Base-by-base conservation (phyloP, 306 rosid species). In the Medicago lupulina region DNA sequence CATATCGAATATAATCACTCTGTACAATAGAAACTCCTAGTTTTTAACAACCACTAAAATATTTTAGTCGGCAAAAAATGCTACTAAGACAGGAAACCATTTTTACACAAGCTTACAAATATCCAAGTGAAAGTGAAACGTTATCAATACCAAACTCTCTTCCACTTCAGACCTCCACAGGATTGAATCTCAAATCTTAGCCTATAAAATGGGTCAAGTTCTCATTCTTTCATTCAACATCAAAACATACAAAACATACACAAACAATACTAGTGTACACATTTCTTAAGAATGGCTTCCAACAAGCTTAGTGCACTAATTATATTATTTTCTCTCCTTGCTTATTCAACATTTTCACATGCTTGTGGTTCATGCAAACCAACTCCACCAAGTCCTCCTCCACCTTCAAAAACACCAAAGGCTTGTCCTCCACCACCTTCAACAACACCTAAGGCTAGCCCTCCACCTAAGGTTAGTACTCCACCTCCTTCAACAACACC, bases 331-430 rank as follows among this genome's bases (percentile, higher is more conserved):
- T 84, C 87, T 23, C 78, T 93, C 68, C 83, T 89, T 12, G 14
- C 71, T 34, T 60, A 8, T 85, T 65, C 86, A 3, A 70, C 83
- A 28, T 40, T 83, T 62, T 62, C 89, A 12, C 31, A 60, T 31
- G 95, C 93, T 4, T 81, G 93, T 16, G 19, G 67, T 5, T 7
- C 61, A 18, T 91, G 97, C 88, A 23, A 49, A 2, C 76, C 78
- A 2, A 23, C 28, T 23, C 83, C 87, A 8, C 41, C 36, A 31
- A 25, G 34, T 6, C 78, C 79, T 38, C 9, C 70, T 2, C 15
- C 50, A 44, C 14, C 50, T 3, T 23, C 28, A 23, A 23, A 1
- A 21, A 21, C 23, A 21, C 23, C 23, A 0, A 18, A 19, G 19
- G 1, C 8, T 38, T 1, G 34, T 3, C 78, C 79, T 38, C 9